Percentiles rank a stretch among this genome's conserved stretches.
These are phyloP conservation scores for Saururus chinensis DNA, from an alignment of 164 flowering plant genomes.

Conservation along the genomic window DNA sequence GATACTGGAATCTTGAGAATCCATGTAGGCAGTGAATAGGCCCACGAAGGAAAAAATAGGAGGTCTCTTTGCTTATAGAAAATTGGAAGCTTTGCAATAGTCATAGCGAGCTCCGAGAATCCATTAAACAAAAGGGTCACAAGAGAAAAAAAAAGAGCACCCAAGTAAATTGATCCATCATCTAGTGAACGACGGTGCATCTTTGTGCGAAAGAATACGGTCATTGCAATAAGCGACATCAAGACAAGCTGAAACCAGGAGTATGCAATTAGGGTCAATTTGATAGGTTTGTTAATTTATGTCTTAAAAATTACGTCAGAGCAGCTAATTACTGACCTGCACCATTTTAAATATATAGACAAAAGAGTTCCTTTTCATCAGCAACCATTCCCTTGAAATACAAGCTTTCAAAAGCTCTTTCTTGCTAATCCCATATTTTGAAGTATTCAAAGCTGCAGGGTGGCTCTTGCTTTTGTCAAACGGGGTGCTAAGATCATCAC, in stretches of 20 bases:
- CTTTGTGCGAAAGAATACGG: slow-evolving; percentile 12
- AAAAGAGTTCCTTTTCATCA: slow-evolving; percentile 69
- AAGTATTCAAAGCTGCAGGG: slow-evolving; percentile 46
- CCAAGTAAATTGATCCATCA: slow-evolving; percentile 10
- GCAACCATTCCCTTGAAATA: slow-evolving; percentile 42
- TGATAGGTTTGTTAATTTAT: not conserved
- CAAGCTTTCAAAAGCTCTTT: slow-evolving; percentile 52
- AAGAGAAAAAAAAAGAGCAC: slow-evolving; percentile 12
- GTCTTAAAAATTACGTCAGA: not conserved
- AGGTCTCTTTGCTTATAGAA: slow-evolving; percentile 17
- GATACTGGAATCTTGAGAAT: slow-evolving; percentile 12
- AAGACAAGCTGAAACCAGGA: slow-evolving; percentile 6
- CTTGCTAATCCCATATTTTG: slow-evolving; percentile 44
- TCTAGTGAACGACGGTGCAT: slow-evolving; percentile 7
- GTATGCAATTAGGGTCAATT: not conserved
- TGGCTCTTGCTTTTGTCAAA: slow-evolving; percentile 56
- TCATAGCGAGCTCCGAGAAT: slow-evolving; percentile 11
- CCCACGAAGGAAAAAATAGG: slow-evolving; percentile 14
- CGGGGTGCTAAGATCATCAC: slow-evolving; percentile 38
- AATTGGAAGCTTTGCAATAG: slow-evolving; percentile 13
- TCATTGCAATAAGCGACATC: slow-evolving; percentile 8
- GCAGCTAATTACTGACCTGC: slow-evolving; percentile 30
- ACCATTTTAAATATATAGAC: slow-evolving; percentile 43
- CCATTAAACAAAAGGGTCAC: slow-evolving; percentile 10
- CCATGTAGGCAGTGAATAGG: slow-evolving; percentile 12